Evolutionary conservation across 371 early-diverging fungal species (phyloP).

Genomic region (Cokeromyces recurvatus): DNA sequence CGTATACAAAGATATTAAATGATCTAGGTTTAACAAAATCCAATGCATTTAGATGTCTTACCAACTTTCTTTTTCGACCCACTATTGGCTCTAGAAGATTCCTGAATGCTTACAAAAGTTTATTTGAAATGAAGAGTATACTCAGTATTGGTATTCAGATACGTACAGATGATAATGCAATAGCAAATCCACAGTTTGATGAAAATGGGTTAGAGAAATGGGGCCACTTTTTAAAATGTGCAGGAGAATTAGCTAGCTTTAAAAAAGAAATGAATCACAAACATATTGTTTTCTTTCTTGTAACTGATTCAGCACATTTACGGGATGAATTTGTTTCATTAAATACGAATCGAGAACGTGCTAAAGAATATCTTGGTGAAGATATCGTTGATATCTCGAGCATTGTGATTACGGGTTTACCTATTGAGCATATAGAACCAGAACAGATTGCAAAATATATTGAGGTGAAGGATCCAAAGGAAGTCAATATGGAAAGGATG

Average conservation of each 20-base stretch:
- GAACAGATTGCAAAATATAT: constrained; percentile 31
- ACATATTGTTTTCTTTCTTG: constrained; percentile 38
- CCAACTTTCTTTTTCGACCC: constrained; percentile 43
- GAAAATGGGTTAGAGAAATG: constrained; percentile 30
- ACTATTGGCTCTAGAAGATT: constrained; percentile 43
- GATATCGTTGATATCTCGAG: constrained; percentile 22
- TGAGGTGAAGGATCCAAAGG: constrained; percentile 19
- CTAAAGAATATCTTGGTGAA: constrained; percentile 19
- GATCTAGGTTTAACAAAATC: constrained; percentile 36
- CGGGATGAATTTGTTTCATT: constrained; percentile 38
- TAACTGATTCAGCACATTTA: constrained; percentile 39
- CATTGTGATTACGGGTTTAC: constrained; percentile 42
- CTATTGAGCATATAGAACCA: constrained; percentile 47
- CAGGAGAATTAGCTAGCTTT: constrained; percentile 33
- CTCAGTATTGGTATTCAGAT: constrained; percentile 42
- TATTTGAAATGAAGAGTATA: constrained; percentile 42
- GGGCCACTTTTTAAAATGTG: constrained; percentile 45
- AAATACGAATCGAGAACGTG: constrained; percentile 21
- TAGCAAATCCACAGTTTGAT: constrained; percentile 39
- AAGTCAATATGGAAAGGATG: constrained; percentile 21
- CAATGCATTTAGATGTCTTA: constrained; percentile 40
- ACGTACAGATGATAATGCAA: constrained; percentile 37
- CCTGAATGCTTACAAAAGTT: constrained; percentile 36
- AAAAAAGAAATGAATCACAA: constrained; percentile 33
- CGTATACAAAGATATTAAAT: constrained; percentile 22